These are phyloP conservation scores for Samsoniella hepiali DNA, from an alignment of 2,329 filamentous ascomycete genomes.

Conservation along the genomic window DNA sequence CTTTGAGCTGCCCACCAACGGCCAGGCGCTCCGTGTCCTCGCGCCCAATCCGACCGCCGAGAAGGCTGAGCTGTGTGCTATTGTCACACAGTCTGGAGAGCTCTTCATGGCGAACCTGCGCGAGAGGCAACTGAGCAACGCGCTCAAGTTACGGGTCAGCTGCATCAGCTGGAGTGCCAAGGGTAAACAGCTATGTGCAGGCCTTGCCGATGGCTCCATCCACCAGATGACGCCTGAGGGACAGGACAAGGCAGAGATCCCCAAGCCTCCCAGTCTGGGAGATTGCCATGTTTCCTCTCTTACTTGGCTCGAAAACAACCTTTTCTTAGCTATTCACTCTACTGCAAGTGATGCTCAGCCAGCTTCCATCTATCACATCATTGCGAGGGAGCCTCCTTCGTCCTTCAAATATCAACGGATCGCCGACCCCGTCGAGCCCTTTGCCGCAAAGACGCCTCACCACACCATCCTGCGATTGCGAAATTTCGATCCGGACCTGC, in stretches of 20 bases:
- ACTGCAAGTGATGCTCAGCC: slow-evolving; percentile 52
- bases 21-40: slow-evolving; percentile 68
- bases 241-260: slow-evolving; percentile 71
- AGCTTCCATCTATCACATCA: slow-evolving; percentile 72
- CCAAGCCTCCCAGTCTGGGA: slow-evolving; percentile 66
- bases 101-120: slow-evolving; percentile 81
- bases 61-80: slow-evolving; percentile 70
- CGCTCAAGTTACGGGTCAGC: slow-evolving; percentile 70
- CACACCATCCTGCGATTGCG: slow-evolving; percentile 75
- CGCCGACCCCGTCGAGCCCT: slow-evolving; percentile 70
- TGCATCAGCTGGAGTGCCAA: slow-evolving; percentile 88
- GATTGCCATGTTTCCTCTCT: slow-evolving; percentile 75
- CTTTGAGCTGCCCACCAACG: slow-evolving; percentile 75
- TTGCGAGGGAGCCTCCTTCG: slow-evolving; percentile 60
- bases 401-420: slow-evolving; percentile 72
- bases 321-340: slow-evolving; percentile 78
- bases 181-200: slow-evolving; percentile 89
- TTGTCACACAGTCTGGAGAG: slow-evolving; percentile 77
- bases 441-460: slow-evolving; percentile 64
- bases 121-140: slow-evolving; percentile 59
- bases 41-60: slow-evolving; percentile 76
- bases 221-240: slow-evolving; percentile 83
- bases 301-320: slow-evolving; percentile 82
- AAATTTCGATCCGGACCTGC: slow-evolving; percentile 75
- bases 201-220: slow-evolving; percentile 74